phyloP scores from a whole-genome alignment of 1,139 yeast species.

The Barnettozyma hawaiiensis region DNA sequence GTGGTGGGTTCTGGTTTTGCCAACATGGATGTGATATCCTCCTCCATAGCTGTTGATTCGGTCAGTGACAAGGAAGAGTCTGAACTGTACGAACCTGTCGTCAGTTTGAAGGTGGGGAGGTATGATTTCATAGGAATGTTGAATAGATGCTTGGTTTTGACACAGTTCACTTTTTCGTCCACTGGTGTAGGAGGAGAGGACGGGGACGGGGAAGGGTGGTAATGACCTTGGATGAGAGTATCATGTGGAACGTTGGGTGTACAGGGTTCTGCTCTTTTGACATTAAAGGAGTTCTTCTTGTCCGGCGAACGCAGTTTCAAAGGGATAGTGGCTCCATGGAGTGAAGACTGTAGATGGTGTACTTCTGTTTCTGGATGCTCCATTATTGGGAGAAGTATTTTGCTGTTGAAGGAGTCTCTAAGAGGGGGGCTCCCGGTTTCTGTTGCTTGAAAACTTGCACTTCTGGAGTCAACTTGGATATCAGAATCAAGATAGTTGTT shows the following conservation, averaged over 20 bases:
- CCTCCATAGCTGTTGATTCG: not conserved
- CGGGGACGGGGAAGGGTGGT: too few species aligned
- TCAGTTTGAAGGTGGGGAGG: conserved; percentile 6
- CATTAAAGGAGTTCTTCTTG: conserved; percentile 1
- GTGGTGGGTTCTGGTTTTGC: not conserved
- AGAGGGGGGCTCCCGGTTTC: not conserved
- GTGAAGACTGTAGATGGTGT: not conserved
- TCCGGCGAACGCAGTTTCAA: not conserved
- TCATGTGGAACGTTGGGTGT: not conserved
- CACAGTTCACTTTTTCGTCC: not conserved
- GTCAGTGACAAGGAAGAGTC: not conserved
- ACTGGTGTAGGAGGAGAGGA: not conserved
- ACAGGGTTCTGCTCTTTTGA: conserved; percentile 1
- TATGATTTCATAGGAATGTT: conserved; percentile 2
- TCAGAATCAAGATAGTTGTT: not conserved
- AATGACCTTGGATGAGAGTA: not conserved
- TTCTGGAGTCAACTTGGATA: not conserved
- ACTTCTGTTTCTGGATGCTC: not conserved
- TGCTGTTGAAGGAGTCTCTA: not conserved
- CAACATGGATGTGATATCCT: not conserved
- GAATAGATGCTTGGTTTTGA: conserved; percentile 2
- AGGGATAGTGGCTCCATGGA: conserved; percentile 1
- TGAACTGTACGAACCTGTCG: not conserved
- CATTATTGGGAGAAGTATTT: conserved; percentile 1
- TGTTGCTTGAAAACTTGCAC: not conserved